Percentiles rank a stretch among this genome's conserved stretches.
Evolutionary conservation across 768 basidiomycete genomes (phyloP).

Genomic region (Calocybe gangraenosa): DNA sequence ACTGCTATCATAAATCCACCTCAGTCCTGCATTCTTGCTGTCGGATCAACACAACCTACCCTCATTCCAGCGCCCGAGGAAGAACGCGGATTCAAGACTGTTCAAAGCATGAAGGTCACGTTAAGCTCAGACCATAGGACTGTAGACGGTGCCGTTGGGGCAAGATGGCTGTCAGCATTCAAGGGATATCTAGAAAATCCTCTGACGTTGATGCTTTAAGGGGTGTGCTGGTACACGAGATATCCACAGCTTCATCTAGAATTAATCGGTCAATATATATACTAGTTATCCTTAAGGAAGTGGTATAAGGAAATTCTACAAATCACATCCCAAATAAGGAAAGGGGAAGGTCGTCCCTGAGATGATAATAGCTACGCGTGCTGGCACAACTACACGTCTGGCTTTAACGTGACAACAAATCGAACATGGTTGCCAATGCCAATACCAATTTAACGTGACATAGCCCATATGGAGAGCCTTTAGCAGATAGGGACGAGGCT

Average conservation of each 20-base stretch:
- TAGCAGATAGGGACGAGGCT: slow-evolving; percentile 24
- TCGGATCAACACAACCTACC: slow-evolving; percentile 84
- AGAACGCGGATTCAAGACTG: slow-evolving; percentile 93
- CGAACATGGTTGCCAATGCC: too few species aligned
- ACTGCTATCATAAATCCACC: slow-evolving; percentile 99
- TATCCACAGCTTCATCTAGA: slow-evolving; percentile 7
- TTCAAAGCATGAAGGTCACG: slow-evolving; percentile 92
- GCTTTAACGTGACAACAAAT: too few species aligned
- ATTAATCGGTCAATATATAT: slow-evolving; percentile 13
- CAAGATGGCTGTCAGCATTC: slow-evolving; percentile 90
- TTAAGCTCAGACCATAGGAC: slow-evolving; percentile 93
- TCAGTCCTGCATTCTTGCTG: slow-evolving; percentile 95
- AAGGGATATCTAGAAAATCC: slow-evolving; percentile 97
- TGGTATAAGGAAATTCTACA: too few species aligned
- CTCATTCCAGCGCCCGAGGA: slow-evolving; percentile 84
- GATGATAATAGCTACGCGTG: too few species aligned
- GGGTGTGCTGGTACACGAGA: slow-evolving; percentile 2
- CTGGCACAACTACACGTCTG: too few species aligned
- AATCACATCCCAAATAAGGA: too few species aligned
- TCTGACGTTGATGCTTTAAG: slow-evolving; percentile 91
- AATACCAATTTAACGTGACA: too few species aligned
- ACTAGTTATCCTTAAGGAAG: too few species aligned
- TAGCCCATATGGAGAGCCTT: background rate
- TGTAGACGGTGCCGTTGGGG: slow-evolving; percentile 94
- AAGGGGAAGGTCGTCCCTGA: too few species aligned